A percentile compares a stretch with the other conserved stretches of the same genome.
phyloP scores from a whole-genome alignment of 495 filamentous ascomycete species.

The Aspergillus sclerotiicarbonarius region DNA sequence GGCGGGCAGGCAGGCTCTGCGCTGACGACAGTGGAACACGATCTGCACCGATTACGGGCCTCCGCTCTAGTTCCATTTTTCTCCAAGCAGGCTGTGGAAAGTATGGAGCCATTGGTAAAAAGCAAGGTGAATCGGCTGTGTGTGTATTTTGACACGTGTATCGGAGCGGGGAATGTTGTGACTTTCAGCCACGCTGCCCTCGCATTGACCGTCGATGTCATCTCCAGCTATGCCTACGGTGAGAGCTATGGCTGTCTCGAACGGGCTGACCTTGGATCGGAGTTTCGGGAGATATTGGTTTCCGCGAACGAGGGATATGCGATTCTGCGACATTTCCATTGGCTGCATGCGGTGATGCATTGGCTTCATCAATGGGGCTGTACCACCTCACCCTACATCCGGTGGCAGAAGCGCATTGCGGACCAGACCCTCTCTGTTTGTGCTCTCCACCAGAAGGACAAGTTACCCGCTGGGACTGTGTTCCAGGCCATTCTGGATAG shows the following conservation, averaged over 20 bases:
- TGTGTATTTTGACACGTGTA: background rate
- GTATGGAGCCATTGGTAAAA: background rate
- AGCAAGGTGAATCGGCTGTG: background rate
- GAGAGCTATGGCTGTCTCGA: background rate
- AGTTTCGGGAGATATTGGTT: background rate
- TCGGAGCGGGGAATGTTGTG: background rate
- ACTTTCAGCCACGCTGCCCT: background rate
- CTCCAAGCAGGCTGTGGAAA: background rate
- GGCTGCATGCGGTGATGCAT: background rate
- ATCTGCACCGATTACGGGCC: background rate
- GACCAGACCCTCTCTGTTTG: background rate
- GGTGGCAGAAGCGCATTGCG: background rate
- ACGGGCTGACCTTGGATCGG: background rate
- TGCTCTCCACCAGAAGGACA: background rate
- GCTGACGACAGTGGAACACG: background rate
- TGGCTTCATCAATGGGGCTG: background rate
- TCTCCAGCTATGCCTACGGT: background rate
- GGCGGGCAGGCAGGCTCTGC: background rate
- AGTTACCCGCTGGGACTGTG: background rate
- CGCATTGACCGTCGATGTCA: background rate
- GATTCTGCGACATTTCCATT: background rate
- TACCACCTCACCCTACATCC: background rate
- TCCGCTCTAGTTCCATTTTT: background rate
- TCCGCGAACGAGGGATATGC: background rate
- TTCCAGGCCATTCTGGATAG: background rate